Base-by-base conservation (phyloP, 2,329 filamentous ascomycete genomes). In the Ceratocystis cacaofunesta region DNA sequence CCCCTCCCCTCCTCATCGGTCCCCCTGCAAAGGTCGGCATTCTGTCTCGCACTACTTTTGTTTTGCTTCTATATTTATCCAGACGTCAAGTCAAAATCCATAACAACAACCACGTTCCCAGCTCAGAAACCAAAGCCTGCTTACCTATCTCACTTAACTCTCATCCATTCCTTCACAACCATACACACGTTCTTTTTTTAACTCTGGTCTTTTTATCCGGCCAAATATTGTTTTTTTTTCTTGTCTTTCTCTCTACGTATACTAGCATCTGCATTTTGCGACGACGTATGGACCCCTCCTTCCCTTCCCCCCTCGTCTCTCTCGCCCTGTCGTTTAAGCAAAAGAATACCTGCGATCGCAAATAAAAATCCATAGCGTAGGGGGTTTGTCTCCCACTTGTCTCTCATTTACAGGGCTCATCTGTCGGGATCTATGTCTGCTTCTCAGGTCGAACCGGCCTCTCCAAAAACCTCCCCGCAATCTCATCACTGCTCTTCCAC, bases 361-460 rank as follows among this genome's bases (percentile, higher is more conserved):
- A 36, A 58, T 32, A 58, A 28, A 58, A 32, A 36, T 8, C 4
- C 6, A 58, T 1, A 58, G 17, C 61, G 44, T 36, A 41, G 19
- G 43, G 61, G 44, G 17, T n/a, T 30, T 22, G 44, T 25, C 55
- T 17, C 55, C 55, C 12, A 3, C 28, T 41, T 32, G 28, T 58
- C 30, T 58, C 30, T 58, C 28, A 30, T 58, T 58, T 58, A 36
- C 55, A 58, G 28, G 55, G 55, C 55, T 36, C 28, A 5, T 25
- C 5, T 19, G 17, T 58, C 55, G 52, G 43, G 28, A 64, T 64
- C 65, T 64, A 67, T 67, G 66, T 63, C 62, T 41, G 63, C 63
- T 61, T 61, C 66, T 46, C 58, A 62, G 60, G 63, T 63, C 66
- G 43, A 41, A 44, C 36, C 19, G 66, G 62, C 63, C 63, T 30